phyloP scores from a whole-genome alignment of 2,329 filamentous ascomycete genomes.

The Beauveria rudraprayagi region DNA sequence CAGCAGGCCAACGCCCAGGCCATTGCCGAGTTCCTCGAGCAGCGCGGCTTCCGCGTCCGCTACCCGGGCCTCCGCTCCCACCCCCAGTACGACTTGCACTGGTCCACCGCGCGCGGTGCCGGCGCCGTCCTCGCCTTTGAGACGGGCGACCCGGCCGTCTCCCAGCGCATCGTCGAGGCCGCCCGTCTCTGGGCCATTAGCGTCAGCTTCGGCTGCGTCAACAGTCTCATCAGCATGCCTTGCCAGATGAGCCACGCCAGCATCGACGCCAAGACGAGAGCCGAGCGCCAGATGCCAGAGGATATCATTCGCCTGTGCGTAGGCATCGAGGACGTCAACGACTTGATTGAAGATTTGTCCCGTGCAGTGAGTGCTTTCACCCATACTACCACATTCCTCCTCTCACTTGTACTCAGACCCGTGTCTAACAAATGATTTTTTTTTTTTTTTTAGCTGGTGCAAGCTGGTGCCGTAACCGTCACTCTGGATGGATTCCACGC shows the following conservation, averaged over 20 bases:
- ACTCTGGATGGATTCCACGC: constrained; percentile 77
- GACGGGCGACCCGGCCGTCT: constrained; percentile 76
- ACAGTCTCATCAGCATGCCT: constrained; percentile 97
- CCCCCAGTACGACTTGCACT: constrained; percentile 92
- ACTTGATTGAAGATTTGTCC: constrained; percentile 86
- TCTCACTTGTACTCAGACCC: too few relatives aligned
- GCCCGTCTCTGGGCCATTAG: constrained; percentile 90
- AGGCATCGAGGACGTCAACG: constrained; percentile 87
- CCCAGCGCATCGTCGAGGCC: constrained; percentile 89
- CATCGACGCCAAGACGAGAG: constrained; percentile 89
- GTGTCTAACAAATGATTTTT: constrained; percentile 18
- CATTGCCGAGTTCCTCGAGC: constrained; percentile 88
- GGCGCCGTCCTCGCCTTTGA: constrained; percentile 95
- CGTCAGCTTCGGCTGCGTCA: constrained; percentile 96
- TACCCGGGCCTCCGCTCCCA: constrained; percentile 93
- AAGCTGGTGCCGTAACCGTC: constrained; percentile 87
- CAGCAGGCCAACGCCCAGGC: constrained; percentile 87
- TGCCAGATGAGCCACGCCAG: constrained; percentile 99
- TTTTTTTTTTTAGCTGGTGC: constrained; percentile 56
- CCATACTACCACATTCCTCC: not conserved
- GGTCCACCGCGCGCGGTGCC: constrained; percentile 88
- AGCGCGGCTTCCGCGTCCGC: constrained; percentile 85
- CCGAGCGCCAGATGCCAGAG: constrained; percentile 87
- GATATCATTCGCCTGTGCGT: constrained; percentile 94
- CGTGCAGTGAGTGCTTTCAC: constrained; percentile 62